Conservation (phyloP, 805 yeast genomes). For the Teunomyces panamensis region DNA sequence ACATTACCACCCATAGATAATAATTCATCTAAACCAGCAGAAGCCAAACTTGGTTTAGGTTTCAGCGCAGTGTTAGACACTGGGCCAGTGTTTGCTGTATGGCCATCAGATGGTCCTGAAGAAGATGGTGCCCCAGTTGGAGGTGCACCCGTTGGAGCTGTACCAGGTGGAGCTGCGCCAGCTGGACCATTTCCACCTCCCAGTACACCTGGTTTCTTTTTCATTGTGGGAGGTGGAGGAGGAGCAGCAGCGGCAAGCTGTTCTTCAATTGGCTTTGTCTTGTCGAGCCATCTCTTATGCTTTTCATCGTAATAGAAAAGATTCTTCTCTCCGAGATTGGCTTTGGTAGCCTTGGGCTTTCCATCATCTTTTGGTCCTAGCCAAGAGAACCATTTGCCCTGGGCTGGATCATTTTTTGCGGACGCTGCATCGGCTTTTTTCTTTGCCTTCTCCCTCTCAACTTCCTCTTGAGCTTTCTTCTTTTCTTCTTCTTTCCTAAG, state of each 20-base stretch:
- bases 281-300: slow-evolving; percentile 83
- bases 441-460: slow-evolving; percentile 42
- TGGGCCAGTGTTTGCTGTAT: slow-evolving; percentile 6
- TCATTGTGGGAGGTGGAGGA: slow-evolving; percentile 63
- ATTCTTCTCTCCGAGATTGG: slow-evolving; percentile 80
- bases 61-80: slow-evolving; percentile 9
- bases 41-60: slow-evolving; percentile 26
- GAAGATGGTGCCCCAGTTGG: slow-evolving; percentile 11
- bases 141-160: slow-evolving; percentile 12
- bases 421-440: slow-evolving; percentile 11
- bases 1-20: slow-evolving; percentile 28
- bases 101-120: slow-evolving; percentile 4
- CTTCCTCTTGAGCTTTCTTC: slow-evolving; percentile 13
- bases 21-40: slow-evolving; percentile 41
- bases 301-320: slow-evolving; percentile 78
- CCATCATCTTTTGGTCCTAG: slow-evolving; percentile 44
- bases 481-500: slow-evolving; percentile 18
- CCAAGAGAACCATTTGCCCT: slow-evolving; percentile 50
- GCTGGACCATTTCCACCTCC: slow-evolving; percentile 3
- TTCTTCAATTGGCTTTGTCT: slow-evolving; percentile 63
- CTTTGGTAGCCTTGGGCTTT: slow-evolving; percentile 74
- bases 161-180: slow-evolving; percentile 8
- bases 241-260: slow-evolving; percentile 52
- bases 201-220: slow-evolving; percentile 18
- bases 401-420: slow-evolving; percentile 9